phyloP scores from a whole-genome alignment of 2,329 filamentous ascomycete species.

The Xylaria sp. region DNA sequence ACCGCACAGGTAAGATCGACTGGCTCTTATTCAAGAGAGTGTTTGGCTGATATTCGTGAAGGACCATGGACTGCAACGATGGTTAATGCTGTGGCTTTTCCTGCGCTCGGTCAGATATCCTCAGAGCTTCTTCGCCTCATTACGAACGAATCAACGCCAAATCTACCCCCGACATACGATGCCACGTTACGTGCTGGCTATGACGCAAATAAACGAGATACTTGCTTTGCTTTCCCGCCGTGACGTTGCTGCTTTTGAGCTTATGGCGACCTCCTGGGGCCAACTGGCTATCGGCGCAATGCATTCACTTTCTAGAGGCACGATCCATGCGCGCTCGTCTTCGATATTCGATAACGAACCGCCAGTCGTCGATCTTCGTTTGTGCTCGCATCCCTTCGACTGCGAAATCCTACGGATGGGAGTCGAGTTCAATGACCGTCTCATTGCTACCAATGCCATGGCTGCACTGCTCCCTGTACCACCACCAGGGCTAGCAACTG shows the following conservation, averaged over 20 bases:
- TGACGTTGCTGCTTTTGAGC: constrained; percentile 45
- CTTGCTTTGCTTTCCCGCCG: constrained; percentile 41
- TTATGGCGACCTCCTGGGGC: constrained; percentile 50
- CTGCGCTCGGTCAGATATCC: constrained; percentile 41
- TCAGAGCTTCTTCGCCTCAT: constrained; percentile 36
- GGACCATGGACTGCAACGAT: constrained; percentile 48
- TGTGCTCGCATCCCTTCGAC: constrained; percentile 58
- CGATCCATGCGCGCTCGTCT: constrained; percentile 53
- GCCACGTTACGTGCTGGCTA: constrained; percentile 44
- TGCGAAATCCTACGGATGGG: constrained; percentile 46
- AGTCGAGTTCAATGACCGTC: constrained; percentile 44
- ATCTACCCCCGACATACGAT: constrained; percentile 44
- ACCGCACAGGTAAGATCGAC: constrained; percentile 41
- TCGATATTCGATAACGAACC: constrained; percentile 51
- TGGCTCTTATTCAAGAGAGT: not conserved
- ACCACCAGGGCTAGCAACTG: constrained; percentile 37
- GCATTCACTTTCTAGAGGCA: constrained; percentile 59
- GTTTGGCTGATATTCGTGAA: constrained; percentile 32
- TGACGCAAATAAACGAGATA: constrained; percentile 38
- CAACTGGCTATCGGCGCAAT: constrained; percentile 50
- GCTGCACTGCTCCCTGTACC: constrained; percentile 41
- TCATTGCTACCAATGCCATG: constrained; percentile 45
- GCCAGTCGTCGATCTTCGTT: constrained; percentile 56
- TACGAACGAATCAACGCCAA: constrained; percentile 15
- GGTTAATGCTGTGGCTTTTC: constrained; percentile 48